Evolutionary conservation across 305 asterid species (phyloP), one percentile per base, ranked within the genome.

Genomic region (Fraxinus baroniana): DNA sequence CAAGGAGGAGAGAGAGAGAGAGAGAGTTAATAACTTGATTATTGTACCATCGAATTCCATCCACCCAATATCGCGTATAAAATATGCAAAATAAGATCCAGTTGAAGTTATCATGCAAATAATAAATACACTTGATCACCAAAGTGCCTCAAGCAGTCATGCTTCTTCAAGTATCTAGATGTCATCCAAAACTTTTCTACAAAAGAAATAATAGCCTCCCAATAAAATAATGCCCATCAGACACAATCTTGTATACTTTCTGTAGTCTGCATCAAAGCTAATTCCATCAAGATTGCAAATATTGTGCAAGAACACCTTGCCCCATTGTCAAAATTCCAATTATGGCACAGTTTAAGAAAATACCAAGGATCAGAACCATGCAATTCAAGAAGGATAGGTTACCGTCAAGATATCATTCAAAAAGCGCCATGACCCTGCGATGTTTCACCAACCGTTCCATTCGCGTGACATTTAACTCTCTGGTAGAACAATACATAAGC

Each of bases 401-500:
- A 68, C 9, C 72, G 79, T 39, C 37, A 78, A 52, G 26, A 78
- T 10, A 68, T 78, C 37, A 64, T 80, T 88, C 88, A 90, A 78
- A 76, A 52, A 64, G 84, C 71, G 74, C 74, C 83, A 71, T 73
- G 85, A 60, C 79, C 86, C 49, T 85, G 77, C 3, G 93, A 91
- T 75, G 93, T 83, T 84, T 87, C 92, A 8, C 93, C 93, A 80
- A 76, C 85, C 22, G 78, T 81, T 62, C 88, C 90, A 72, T 79
- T 85, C 44, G 87, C 36, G 46, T 79, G 83, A 46, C 75, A 79
- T 78, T 86, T 85, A 77, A 94, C 98, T 83, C 99, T 90, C 83
- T 83, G 91, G 84, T 96, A 96, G 87, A 96, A 96, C 93, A 96
- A 82, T 83, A 96, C 98, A 81, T 96, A 96, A 46, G 98, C 99